Evolutionary conservation across 2,329 filamentous ascomycete genomes (phyloP).

Genomic region (Fulvia fulva): DNA sequence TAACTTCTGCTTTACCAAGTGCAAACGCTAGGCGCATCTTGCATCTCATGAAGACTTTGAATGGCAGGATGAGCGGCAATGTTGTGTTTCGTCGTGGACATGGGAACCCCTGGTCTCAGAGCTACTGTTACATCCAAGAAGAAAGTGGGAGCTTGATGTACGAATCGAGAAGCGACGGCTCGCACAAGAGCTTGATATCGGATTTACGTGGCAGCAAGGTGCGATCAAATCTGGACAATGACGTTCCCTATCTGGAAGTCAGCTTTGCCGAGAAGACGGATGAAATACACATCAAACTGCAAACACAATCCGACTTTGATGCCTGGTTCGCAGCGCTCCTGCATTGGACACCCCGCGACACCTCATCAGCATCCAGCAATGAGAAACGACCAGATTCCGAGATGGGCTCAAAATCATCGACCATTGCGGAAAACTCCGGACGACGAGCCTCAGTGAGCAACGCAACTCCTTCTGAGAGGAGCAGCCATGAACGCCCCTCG

Average conservation of each 20-base stretch:
- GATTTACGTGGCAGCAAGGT: slow-evolving; percentile 73
- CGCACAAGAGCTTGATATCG: slow-evolving; percentile 64
- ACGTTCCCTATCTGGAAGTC: slow-evolving; percentile 49
- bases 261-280: slow-evolving; percentile 53
- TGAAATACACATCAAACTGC: slow-evolving; percentile 63
- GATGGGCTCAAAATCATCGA: slow-evolving; percentile 16
- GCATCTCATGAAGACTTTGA: slow-evolving; percentile 70
- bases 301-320: slow-evolving; percentile 64
- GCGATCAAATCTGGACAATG: slow-evolving; percentile 46
- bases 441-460: slow-evolving; percentile 23
- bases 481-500: neutral
- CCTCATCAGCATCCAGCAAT: slow-evolving; percentile 18
- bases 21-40: slow-evolving; percentile 64
- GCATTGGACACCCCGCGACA: slow-evolving; percentile 61
- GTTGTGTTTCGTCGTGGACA: slow-evolving; percentile 66
- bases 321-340: slow-evolving; percentile 76
- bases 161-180: slow-evolving; percentile 62
- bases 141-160: slow-evolving; percentile 71
- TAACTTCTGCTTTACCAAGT: slow-evolving; percentile 33
- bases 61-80: slow-evolving; percentile 75
- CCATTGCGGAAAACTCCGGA: slow-evolving; percentile 13
- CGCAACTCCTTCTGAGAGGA: slow-evolving; percentile 24
- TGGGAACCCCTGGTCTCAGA: slow-evolving; percentile 61
- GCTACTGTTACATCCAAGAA: slow-evolving; percentile 75
- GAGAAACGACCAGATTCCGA: slow-evolving; percentile 18